phyloP scores from a whole-genome alignment of 2,329 filamentous ascomycete genomes.

The Hymenoscyphus occultus region DNA sequence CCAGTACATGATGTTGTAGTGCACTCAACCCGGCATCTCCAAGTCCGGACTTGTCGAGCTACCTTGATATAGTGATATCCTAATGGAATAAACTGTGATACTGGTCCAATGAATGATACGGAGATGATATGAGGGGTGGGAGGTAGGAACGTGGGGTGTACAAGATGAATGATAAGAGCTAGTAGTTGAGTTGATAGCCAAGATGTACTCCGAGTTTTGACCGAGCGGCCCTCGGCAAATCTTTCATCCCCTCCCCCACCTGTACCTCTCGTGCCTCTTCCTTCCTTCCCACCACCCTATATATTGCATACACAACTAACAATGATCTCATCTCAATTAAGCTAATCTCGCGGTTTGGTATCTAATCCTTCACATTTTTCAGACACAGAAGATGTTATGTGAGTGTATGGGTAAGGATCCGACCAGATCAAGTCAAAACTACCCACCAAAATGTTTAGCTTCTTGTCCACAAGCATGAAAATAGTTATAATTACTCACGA shows the following conservation, averaged over 20 bases:
- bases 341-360: neutral
- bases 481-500: constrained; percentile 35
- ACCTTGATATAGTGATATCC: neutral
- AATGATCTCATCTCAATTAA: neutral
- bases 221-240: too few species aligned
- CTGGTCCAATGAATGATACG: neutral
- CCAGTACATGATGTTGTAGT: neutral
- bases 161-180: neutral
- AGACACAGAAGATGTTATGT: constrained; percentile 45
- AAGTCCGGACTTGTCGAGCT: neutral
- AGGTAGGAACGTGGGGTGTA: neutral
- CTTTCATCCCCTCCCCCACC: too few species aligned
- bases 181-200: neutral
- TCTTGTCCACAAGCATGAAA: neutral
- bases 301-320: neutral
- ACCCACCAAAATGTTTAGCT: constrained; percentile 11
- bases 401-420: constrained; percentile 47
- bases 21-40: neutral
- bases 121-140: neutral
- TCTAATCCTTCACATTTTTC: constrained; percentile 56
- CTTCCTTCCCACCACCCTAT: neutral
- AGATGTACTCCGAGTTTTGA: neutral
- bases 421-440: constrained; percentile 58
- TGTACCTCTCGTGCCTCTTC: too few species aligned
- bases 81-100: neutral